phyloP scores from a whole-genome alignment of 768 basidiomycete species.

The Suillus paluster region DNA sequence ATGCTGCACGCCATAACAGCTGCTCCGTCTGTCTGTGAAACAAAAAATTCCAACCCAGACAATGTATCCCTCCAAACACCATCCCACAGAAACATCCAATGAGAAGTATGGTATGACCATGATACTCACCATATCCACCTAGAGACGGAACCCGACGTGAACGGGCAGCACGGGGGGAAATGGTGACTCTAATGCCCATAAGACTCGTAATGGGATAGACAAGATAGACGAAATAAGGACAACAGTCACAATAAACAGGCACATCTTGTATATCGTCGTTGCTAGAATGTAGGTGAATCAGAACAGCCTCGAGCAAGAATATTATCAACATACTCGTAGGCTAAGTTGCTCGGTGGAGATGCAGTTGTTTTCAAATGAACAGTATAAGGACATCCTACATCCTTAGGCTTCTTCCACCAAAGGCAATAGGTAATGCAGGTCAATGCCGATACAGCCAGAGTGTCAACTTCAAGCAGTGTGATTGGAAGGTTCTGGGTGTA shows the following conservation, averaged over 20 bases:
- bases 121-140: not conserved
- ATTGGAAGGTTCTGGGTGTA: slow-evolving; percentile 24
- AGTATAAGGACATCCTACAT: slow-evolving; percentile 18
- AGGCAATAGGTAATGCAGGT: slow-evolving; percentile 31
- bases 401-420: slow-evolving; percentile 42
- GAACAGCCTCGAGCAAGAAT: not conserved
- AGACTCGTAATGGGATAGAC: not conserved
- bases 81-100: slow-evolving; percentile 11
- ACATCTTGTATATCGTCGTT: no score
- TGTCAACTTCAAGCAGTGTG: slow-evolving; percentile 38
- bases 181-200: fast-evolving
- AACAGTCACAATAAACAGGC: no score
- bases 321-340: not conserved
- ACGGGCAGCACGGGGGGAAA: not conserved
- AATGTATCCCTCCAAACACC: slow-evolving; percentile 33
- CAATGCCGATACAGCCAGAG: slow-evolving; percentile 34
- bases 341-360: fast-evolving
- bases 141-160: slow-evolving; percentile 1
- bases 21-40: slow-evolving; percentile 22
- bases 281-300: not conserved
- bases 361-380: not conserved
- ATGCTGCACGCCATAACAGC: slow-evolving; percentile 25
- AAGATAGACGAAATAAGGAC: not conserved
- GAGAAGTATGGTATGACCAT: not conserved
- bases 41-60: slow-evolving; percentile 23